These are phyloP conservation scores for Macrotyloma uniflorum DNA, from an alignment of 306 rosid species.

Conservation along the genomic window DNA sequence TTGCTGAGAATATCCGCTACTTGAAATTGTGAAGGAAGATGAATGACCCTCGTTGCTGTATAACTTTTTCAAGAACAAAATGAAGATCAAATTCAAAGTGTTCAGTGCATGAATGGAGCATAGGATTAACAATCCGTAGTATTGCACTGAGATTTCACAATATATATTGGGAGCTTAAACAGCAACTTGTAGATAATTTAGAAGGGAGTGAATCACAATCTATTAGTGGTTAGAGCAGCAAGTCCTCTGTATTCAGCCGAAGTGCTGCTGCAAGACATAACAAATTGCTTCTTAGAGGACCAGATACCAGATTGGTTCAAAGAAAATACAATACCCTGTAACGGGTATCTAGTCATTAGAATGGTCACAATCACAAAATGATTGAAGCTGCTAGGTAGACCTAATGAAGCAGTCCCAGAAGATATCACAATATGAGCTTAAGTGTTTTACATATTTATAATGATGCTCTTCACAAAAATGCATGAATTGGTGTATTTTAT, in stretches of 20 bases:
- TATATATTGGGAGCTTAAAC: background rate
- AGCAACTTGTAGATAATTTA: background rate
- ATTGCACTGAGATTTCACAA: background rate
- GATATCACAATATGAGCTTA: background rate
- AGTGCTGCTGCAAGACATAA: background rate
- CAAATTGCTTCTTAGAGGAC: background rate
- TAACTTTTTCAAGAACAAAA: background rate
- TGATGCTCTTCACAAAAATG: background rate
- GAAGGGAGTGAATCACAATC: background rate
- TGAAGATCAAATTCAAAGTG: background rate
- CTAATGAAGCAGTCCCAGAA: background rate
- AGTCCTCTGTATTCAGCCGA: background rate
- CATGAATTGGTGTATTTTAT: background rate
- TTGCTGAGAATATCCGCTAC: background rate
- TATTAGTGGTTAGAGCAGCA: background rate
- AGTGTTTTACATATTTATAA: background rate
- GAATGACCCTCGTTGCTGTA: background rate
- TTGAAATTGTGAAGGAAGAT: background rate
- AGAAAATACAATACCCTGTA: background rate
- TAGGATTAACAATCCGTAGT: background rate
- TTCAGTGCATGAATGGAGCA: background rate
- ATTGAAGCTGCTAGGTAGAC: background rate
- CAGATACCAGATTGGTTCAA: background rate
- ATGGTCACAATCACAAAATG: background rate
- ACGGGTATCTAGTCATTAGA: background rate